Conservation (phyloP, 164 flowering plant genomes). For the Chimonanthus praecox region DNA sequence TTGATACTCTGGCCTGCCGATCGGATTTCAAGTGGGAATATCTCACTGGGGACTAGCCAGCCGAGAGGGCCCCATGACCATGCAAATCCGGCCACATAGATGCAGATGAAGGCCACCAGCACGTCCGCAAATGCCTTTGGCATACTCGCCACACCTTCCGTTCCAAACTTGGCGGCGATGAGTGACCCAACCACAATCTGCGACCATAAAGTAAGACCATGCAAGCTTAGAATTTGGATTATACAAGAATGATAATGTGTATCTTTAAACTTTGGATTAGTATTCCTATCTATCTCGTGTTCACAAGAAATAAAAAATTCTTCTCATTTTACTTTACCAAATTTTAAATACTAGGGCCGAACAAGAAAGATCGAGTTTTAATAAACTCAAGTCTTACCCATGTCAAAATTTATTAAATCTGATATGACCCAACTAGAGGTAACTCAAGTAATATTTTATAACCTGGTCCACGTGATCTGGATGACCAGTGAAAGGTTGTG, state of each 20-base stretch:
- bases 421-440: too few relatives aligned
- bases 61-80: conserved; percentile 34
- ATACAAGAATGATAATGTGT: neutral
- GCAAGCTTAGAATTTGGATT: neutral
- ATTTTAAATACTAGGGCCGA: too few relatives aligned
- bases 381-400: too few relatives aligned
- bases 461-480: too few relatives aligned
- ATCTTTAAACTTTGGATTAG: neutral
- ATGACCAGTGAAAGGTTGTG: too few relatives aligned
- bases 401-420: too few relatives aligned
- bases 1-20: conserved; percentile 30
- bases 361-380: too few relatives aligned
- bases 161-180: conserved; percentile 20
- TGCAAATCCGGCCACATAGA: conserved; percentile 27
- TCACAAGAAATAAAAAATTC: neutral
- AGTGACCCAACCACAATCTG: conserved; percentile 16
- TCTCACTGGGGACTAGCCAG: conserved; percentile 32
- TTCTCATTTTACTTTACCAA: too few relatives aligned
- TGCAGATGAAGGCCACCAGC: conserved; percentile 18
- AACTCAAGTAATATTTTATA: too few relatives aligned
- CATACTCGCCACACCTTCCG: conserved; percentile 14
- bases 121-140: conserved; percentile 10
- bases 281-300: neutral
- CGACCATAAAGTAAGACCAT: neutral
- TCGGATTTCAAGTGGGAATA: conserved; percentile 29